Conservation (phyloP, 768 basidiomycete genomes). For the Tylopilus rubrobrunneus region DNA sequence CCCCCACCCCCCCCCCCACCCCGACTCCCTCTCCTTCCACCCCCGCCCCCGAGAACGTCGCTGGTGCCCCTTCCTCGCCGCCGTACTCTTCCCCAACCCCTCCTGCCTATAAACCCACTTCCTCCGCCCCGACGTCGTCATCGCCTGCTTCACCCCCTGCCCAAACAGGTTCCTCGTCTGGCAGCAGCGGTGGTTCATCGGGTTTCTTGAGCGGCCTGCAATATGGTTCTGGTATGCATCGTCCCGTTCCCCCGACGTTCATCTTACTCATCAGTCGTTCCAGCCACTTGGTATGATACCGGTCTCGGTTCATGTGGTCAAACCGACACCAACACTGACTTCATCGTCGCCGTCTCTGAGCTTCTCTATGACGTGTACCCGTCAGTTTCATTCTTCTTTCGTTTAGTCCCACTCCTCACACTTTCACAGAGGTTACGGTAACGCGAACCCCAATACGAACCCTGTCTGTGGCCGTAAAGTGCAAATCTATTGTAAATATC, state of each 20-base stretch:
- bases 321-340: constrained; percentile 27
- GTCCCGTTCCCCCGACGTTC: not conserved
- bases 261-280: not conserved
- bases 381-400: constrained; percentile 19
- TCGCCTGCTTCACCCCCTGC: constrained; percentile 13
- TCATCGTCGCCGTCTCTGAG: constrained; percentile 36
- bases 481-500: constrained; percentile 42
- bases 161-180: constrained; percentile 13
- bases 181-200: constrained; percentile 14
- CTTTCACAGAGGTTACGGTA: constrained; percentile 45
- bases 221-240: constrained; percentile 40
- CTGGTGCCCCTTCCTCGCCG: not conserved
- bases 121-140: too few relatives aligned
- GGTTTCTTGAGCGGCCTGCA: constrained; percentile 48
- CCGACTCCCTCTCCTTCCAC: not conserved
- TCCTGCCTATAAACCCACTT: too few relatives aligned
- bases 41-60: constrained; percentile 21
- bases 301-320: constrained; percentile 43
- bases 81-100: too few relatives aligned
- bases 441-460: constrained; percentile 68
- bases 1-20: not conserved
- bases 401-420: not conserved
- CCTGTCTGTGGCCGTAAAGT: constrained; percentile 61
- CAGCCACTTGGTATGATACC: constrained; percentile 30
- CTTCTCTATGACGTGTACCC: constrained; percentile 33